Evolutionary conservation across 2,329 filamentous ascomycete species (phyloP), one percentile per base, ranked within the genome.

Genomic region (Gliomastix tumulicola): DNA sequence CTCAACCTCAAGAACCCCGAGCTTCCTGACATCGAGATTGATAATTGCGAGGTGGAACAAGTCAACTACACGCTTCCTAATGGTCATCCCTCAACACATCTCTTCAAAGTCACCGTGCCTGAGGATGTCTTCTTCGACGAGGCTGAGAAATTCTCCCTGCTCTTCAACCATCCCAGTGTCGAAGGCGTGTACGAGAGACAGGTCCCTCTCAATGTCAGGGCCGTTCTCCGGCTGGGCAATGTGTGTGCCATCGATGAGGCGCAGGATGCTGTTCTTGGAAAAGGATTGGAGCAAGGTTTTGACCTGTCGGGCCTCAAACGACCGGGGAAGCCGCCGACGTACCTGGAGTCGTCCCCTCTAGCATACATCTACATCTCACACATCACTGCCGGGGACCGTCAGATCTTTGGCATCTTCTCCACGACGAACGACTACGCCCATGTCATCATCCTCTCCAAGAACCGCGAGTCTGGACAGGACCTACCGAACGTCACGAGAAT

Each of bases 121-220:
- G 92, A 98, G 57, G 82, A 92, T 38, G 73, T 85, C 1, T 98
- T 94, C 60, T 79, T 95, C 42, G 78, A 81, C 31, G 87, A 97
- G 56, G 72, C 82, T 0, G 83, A 88, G 43, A 94, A 88, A 54
- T 82, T 97, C 42, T 79, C 82, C 3, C 63, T 82, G 20, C 68
- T 97, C 2, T 90, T 96, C 65, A 88, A 90, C 44, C 89, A 98
- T 54, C 79, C 88, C 0, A 95, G 88, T 56, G 86, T 98, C 3
- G 92, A 98, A 60, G 94, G 94, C 21, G 88, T 98, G 12, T 99
- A 99, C 53, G 94, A 98, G 63, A 90, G 84, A 51, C 84, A 95
- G 46, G 73, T 99, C 2, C 88, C 94, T 2, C 69, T 97, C 6
- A 87, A 86, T 44, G 76, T 94, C 33, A 78, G 90, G 28, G 92